These are phyloP conservation scores for Linnemannia schmuckeri DNA, from an alignment of 192 early-diverging fungal species.

Conservation along the genomic window DNA sequence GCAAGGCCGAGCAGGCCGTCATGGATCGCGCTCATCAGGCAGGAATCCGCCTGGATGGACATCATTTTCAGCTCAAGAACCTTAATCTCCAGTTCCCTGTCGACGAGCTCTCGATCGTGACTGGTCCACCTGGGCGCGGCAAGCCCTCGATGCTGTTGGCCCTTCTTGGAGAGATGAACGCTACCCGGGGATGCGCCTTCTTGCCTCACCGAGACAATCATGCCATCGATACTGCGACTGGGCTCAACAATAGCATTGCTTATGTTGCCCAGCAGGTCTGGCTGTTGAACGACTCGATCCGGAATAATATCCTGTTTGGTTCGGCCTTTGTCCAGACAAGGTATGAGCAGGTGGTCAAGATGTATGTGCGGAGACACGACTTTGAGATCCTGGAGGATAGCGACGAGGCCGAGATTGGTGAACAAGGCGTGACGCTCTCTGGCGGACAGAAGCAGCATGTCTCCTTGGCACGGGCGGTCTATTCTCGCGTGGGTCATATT, in stretches of 20 bases:
- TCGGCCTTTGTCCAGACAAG: slow-evolving; percentile 76
- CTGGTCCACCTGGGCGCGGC: too few species aligned
- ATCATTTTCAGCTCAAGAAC: slow-evolving; percentile 70
- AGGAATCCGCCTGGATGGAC: slow-evolving; percentile 21
- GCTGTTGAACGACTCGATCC: slow-evolving; percentile 95
- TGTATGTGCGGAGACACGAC: slow-evolving; percentile 89
- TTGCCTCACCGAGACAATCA: slow-evolving; percentile 78
- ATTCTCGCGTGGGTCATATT: slow-evolving; percentile 80
- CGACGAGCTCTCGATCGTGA: slow-evolving; percentile 81
- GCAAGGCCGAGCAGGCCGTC: slow-evolving; percentile 50
- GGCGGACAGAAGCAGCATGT: too few species aligned
- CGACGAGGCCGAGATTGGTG: slow-evolving; percentile 94
- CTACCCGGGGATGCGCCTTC: slow-evolving; percentile 69
- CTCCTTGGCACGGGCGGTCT: slow-evolving; percentile 81
- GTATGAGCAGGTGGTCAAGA: slow-evolving; percentile 81
- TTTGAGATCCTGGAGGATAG: slow-evolving; percentile 86
- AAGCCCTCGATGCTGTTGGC: slow-evolving; percentile 81
- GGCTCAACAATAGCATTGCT: slow-evolving; percentile 59
- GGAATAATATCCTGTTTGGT: slow-evolving; percentile 95
- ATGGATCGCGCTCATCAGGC: slow-evolving; percentile 22
- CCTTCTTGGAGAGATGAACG: slow-evolving; percentile 90
- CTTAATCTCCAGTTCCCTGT: slow-evolving; percentile 78
- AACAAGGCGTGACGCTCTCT: slow-evolving; percentile 89
- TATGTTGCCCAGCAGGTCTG: slow-evolving; percentile 81
- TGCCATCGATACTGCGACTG: slow-evolving; percentile 70